phyloP scores from a whole-genome alignment of 139 green algal species.

The Nannochloris sp. region DNA sequence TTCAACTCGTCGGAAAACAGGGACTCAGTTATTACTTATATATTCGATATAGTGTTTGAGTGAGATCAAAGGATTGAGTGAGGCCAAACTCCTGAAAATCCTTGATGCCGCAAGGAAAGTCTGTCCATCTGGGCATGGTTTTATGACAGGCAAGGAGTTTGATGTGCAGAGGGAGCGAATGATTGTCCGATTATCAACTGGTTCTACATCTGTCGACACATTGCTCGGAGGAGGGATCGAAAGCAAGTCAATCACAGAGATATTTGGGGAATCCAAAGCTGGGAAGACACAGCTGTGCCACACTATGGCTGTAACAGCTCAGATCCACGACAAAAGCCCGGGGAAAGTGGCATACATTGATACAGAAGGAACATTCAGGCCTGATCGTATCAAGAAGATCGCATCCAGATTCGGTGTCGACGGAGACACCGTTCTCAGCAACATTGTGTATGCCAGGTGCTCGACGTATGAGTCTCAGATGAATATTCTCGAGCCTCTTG shows the following conservation, averaged over 20 bases:
- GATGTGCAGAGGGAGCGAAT: constrained; percentile 14
- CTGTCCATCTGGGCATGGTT: constrained; percentile 13
- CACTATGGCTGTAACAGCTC: constrained; percentile 74
- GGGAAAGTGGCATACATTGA: constrained; percentile 72
- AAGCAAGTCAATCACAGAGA: constrained; percentile 75
- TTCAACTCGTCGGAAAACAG: background rate
- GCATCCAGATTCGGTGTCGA: constrained; percentile 76
- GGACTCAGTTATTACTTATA: background rate
- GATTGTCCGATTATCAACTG: constrained; percentile 58
- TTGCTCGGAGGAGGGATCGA: constrained; percentile 77
- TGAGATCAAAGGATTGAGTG: constrained; percentile 83
- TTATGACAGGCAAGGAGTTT: constrained; percentile 22
- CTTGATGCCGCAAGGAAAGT: constrained; percentile 56
- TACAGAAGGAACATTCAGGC: constrained; percentile 89
- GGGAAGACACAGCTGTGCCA: constrained; percentile 82
- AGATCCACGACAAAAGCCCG: constrained; percentile 27
- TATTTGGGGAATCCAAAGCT: constrained; percentile 72
- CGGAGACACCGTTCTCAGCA: constrained; percentile 61
- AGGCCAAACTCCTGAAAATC: constrained; percentile 93
- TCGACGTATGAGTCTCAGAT: constrained; percentile 79
- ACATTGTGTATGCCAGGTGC: constrained; percentile 65
- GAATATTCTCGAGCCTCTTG: constrained; percentile 38
- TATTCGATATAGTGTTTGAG: constrained; percentile 47
- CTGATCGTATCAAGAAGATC: constrained; percentile 72
- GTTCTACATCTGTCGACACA: constrained; percentile 55